A percentile compares a stretch with the other conserved stretches of the same genome.
Conservation (phyloP, 768 basidiomycete species). For the Rubroboletus pulcherrimus region DNA sequence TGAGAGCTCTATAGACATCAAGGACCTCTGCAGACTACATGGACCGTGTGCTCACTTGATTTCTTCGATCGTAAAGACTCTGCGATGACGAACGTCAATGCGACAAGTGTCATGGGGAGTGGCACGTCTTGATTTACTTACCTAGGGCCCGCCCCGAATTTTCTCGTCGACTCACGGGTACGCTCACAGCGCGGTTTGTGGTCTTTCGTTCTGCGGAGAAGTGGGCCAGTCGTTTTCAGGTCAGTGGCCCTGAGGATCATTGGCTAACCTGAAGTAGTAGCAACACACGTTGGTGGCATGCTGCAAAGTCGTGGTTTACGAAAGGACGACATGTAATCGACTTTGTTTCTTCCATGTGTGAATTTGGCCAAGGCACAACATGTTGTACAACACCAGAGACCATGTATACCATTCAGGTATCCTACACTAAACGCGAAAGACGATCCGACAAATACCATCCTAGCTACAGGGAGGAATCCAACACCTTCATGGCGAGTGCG, state of each 20-base stretch:
- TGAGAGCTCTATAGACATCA: constrained; percentile 9
- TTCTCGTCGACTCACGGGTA: constrained; percentile 14
- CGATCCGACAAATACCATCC: background rate
- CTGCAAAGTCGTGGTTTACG: background rate
- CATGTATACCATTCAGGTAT: background rate
- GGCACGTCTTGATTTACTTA: constrained; percentile 11
- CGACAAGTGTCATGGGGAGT: background rate
- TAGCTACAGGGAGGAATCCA: constrained; percentile 55
- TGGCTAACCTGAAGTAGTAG: constrained; percentile 17
- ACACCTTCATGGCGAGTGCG: constrained; percentile 76
- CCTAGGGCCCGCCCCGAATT: constrained; percentile 7
- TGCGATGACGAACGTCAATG: constrained; percentile 12
- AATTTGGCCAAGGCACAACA: background rate
- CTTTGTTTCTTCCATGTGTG: background rate
- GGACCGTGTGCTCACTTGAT: constrained; percentile 11
- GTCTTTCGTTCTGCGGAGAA: constrained; percentile 12
- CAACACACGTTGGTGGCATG: constrained; percentile 10
- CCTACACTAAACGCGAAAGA: constrained; percentile 4
- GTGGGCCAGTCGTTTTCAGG: constrained; percentile 1
- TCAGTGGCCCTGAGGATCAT: background rate
- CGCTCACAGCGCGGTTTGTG: constrained; percentile 12
- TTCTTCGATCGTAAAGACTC: constrained; percentile 14
- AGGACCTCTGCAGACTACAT: background rate
- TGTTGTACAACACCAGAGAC: background rate
- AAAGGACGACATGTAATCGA: background rate